phyloP scores from a whole-genome alignment of 2,329 filamentous ascomycete genomes.

The Gnomoniopsis sp. region DNA sequence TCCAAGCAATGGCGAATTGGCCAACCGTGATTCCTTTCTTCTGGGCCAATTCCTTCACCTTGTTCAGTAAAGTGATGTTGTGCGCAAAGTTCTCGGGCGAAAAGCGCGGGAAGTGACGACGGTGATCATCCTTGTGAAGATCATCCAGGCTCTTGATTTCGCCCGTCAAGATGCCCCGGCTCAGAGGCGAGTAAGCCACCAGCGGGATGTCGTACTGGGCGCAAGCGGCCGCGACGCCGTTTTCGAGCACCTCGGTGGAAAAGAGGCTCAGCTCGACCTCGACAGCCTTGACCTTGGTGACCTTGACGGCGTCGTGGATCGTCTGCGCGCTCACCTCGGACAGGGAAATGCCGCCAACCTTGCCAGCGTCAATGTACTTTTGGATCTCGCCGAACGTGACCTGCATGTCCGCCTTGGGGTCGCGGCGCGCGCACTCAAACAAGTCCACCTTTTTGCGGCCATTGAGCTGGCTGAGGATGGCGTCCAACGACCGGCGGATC shows the following conservation, averaged over 20 bases:
- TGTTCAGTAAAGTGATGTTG: slow-evolving; percentile 50
- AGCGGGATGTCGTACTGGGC: slow-evolving; percentile 53
- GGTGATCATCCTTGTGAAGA: slow-evolving; percentile 44
- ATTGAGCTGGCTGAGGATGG: slow-evolving; percentile 46
- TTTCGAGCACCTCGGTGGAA: slow-evolving; percentile 51
- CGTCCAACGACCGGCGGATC: slow-evolving; percentile 56
- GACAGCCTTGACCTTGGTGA: slow-evolving; percentile 42
- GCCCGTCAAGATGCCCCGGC: slow-evolving; percentile 53
- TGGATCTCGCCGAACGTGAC: slow-evolving; percentile 40
- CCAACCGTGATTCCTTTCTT: slow-evolving; percentile 51
- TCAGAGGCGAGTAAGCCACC: slow-evolving; percentile 56
- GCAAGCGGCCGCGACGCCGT: slow-evolving; percentile 41
- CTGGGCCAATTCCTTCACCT: slow-evolving; percentile 45
- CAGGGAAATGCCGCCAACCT: slow-evolving; percentile 48
- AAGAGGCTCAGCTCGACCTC: slow-evolving; percentile 55
- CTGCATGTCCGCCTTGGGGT: slow-evolving; percentile 44
- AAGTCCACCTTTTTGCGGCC: slow-evolving; percentile 59
- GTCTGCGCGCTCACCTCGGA: slow-evolving; percentile 49
- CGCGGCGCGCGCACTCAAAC: slow-evolving; percentile 57
- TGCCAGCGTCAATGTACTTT: slow-evolving; percentile 47
- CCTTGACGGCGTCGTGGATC: slow-evolving; percentile 43
- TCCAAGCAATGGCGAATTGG: slow-evolving; percentile 61
- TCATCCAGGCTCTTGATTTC: slow-evolving; percentile 39
- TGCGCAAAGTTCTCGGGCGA: slow-evolving; percentile 47
- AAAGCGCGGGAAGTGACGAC: slow-evolving; percentile 43